Conservation (phyloP, 1,284 basidiomycete species). For the Ustilago trichophora region DNA sequence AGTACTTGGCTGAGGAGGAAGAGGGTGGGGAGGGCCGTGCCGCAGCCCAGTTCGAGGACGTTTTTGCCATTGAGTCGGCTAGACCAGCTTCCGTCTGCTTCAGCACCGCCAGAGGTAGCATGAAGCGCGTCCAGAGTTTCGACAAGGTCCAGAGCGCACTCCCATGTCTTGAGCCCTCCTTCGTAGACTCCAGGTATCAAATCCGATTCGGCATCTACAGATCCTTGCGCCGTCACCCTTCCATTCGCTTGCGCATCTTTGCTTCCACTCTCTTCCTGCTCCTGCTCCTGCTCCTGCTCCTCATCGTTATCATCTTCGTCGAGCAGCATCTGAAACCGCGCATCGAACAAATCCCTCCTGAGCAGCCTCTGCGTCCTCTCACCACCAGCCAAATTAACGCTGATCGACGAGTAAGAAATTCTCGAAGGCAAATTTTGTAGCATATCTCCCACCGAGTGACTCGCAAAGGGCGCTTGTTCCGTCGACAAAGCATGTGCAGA, state of each 20-base stretch:
- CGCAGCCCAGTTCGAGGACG: slow-evolving; percentile 79
- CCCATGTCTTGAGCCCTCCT: slow-evolving; percentile 97
- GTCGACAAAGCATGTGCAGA: slow-evolving; percentile 1
- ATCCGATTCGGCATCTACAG: slow-evolving; percentile 74
- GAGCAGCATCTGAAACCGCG: slow-evolving; percentile 86
- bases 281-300: slow-evolving; percentile 1
- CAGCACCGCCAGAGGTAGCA: background rate
- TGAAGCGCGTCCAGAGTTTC: slow-evolving; percentile 42
- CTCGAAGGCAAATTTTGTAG: slow-evolving; percentile 35
- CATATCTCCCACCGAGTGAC: slow-evolving; percentile 18
- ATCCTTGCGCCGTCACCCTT: no score
- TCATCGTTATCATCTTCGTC: slow-evolving; percentile 62
- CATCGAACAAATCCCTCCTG: slow-evolving; percentile 90
- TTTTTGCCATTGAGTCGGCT: slow-evolving; percentile 9
- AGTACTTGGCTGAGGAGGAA: slow-evolving; percentile 78
- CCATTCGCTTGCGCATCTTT: no score
- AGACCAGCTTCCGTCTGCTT: slow-evolving; percentile 8
- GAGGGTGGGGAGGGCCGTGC: slow-evolving; percentile 84
- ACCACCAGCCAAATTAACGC: background rate
- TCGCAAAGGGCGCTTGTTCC: slow-evolving; percentile 14
- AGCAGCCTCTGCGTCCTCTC: slow-evolving; percentile 70
- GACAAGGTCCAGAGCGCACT: slow-evolving; percentile 87
- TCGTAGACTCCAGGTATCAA: slow-evolving; percentile 92
- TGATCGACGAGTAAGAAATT: slow-evolving; percentile 46
- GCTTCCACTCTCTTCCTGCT: slow-evolving; percentile 31